phyloP scores from a whole-genome alignment of 2,329 filamentous ascomycete genomes.

The Pseudocercospora fuligena region DNA sequence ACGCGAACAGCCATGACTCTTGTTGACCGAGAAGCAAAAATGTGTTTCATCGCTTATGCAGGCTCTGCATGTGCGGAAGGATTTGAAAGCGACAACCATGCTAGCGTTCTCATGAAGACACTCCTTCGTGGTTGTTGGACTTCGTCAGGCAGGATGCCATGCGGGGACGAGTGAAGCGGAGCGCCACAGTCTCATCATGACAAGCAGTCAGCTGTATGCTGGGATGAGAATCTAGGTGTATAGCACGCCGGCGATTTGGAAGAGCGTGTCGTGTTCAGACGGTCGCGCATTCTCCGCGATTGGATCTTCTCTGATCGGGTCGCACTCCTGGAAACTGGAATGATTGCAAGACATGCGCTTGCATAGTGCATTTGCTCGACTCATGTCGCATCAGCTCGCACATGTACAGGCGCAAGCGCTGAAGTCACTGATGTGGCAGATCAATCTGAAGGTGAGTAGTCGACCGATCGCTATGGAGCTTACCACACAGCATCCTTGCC shows the following conservation, averaged over 20 bases:
- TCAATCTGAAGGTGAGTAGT: neutral
- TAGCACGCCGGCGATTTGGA: neutral
- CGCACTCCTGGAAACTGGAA: neutral
- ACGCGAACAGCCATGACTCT: neutral
- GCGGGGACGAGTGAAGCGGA: neutral
- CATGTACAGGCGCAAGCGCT: neutral
- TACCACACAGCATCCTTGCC: neutral
- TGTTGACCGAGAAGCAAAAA: neutral
- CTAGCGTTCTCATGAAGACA: neutral
- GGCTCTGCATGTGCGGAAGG: neutral
- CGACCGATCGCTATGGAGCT: too few species aligned
- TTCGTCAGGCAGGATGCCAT: neutral
- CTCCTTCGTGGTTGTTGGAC: neutral
- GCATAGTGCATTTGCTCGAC: neutral
- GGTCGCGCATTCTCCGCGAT: neutral
- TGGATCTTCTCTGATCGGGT: neutral
- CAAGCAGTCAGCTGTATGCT: neutral
- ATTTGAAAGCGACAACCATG: neutral
- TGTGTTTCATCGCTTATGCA: constrained; percentile 2
- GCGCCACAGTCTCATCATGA: constrained; percentile 5
- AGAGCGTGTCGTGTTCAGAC: neutral
- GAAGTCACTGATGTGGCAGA: neutral
- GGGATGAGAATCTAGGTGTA: neutral
- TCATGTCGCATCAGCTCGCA: neutral
- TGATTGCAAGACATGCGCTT: neutral